Percentiles rank a stretch among this genome's conserved stretches.
Evolutionary conservation across 345 rosid species (phyloP).

Genomic region (Salix dunnii): DNA sequence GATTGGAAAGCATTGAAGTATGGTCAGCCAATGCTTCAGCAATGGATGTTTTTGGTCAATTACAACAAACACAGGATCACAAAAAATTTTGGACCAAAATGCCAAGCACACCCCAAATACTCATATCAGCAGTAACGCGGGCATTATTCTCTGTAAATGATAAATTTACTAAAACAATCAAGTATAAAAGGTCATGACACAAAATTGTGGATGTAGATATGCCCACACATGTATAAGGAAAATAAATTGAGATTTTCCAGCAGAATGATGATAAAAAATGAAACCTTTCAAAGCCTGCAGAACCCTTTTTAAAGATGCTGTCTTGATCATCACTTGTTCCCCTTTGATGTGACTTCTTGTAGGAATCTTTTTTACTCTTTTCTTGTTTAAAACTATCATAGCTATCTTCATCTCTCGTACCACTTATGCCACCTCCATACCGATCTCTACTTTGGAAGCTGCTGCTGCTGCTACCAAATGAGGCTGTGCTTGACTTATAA

Average conservation of each 20-base stretch:
- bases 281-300: conserved; percentile 55
- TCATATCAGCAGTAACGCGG: no score
- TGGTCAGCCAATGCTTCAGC: no score
- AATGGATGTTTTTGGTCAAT: no score
- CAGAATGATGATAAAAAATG: conserved; percentile 7
- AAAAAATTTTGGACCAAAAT: no score
- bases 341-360: conserved; percentile 46
- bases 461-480: conserved; percentile 41
- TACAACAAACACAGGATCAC: no score
- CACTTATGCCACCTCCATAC: conserved; percentile 40
- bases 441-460: conserved; percentile 42
- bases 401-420: conserved; percentile 50
- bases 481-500: conserved; percentile 60
- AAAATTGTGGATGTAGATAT: not conserved
- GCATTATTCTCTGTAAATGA: no score
- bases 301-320: conserved; percentile 40
- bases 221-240: not conserved
- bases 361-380: conserved; percentile 49
- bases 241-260: not conserved
- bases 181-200: no score
- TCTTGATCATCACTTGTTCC: conserved; percentile 39
- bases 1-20: no score
- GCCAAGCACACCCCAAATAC: no score
- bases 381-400: conserved; percentile 47
- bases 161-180: no score